Conservation (phyloP, 2,329 filamentous ascomycete species). For the Ophiostoma sp. region DNA sequence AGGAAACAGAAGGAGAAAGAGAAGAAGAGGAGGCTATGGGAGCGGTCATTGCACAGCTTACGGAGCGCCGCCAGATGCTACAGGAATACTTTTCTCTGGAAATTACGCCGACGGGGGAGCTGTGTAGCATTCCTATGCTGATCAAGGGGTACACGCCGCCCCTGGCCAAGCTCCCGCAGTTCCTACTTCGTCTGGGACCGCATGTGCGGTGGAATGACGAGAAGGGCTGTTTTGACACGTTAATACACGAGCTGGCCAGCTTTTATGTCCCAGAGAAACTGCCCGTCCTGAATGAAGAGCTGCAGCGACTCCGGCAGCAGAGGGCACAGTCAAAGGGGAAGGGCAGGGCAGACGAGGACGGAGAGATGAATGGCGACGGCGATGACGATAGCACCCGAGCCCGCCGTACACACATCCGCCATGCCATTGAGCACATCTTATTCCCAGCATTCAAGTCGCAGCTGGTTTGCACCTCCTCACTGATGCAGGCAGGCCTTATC, state of each 20-base stretch:
- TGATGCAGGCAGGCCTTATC: conserved; percentile 69
- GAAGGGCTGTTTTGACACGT: conserved; percentile 75
- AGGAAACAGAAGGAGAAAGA: conserved; percentile 52
- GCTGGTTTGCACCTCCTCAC: conserved; percentile 70
- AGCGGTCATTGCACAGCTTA: conserved; percentile 63
- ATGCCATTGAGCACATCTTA: conserved; percentile 75
- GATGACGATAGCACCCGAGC: conserved; percentile 46
- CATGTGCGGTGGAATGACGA: conserved; percentile 83
- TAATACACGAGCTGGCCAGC: conserved; percentile 77
- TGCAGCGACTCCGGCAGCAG: conserved; percentile 25
- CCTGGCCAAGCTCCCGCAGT: conserved; percentile 79
- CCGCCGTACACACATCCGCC: conserved; percentile 63
- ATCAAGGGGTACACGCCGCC: conserved; percentile 84
- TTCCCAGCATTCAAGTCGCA: conserved; percentile 85
- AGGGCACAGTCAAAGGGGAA: conserved; percentile 28
- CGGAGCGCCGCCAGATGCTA: conserved; percentile 78
- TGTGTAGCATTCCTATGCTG: conserved; percentile 75
- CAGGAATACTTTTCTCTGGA: conserved; percentile 87
- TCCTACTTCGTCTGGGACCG: conserved; percentile 81
- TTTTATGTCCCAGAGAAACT: conserved; percentile 89
- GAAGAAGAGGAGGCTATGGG: conserved; percentile 36
- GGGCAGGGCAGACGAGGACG: conserved; percentile 14
- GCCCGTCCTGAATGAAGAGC: conserved; percentile 39
- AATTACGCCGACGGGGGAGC: conserved; percentile 69
- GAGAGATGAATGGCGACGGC: conserved; percentile 26